Base-by-base conservation (phyloP, 768 basidiomycete genomes). In the Lactifluus subvellereus region DNA sequence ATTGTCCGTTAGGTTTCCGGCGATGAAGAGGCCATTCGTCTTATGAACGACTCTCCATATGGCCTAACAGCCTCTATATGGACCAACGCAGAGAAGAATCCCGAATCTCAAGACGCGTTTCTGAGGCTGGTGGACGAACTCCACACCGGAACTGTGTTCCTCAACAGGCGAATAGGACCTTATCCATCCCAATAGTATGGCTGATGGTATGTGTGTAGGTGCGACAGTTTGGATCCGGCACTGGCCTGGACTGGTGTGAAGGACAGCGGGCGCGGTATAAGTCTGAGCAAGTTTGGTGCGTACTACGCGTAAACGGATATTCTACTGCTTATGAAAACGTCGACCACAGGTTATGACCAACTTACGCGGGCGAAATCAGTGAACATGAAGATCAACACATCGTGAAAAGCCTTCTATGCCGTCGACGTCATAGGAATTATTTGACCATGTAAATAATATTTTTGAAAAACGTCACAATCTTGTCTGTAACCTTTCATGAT, bases 11-110 rank as follows among this genome's bases (percentile, higher is more conserved):
- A 90, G 89, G 89, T 93, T 22, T 77, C 81, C 9, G 85, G 85
- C 0, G 97, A 98, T 72, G 89, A 87, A 50, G 93, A 96, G 72
- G 97, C 97, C 1, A 76, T 98, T 60, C 72, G 74, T 18, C 82
- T 98, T 37, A 99, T 99, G 91, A 98, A 99, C 73, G 94, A 98
- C 73, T 97, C 95, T 16, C 84, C 84, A 0, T 98, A 95, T 71
- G 97, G 97, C 14, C 80, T 99, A 22, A 99, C 96, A 1, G 93
- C 92, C 4, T 94, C 93, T 18, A 73, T 99, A 37, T 99, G 96
- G 97, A 98, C 97, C 1, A 82, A 91, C 68, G 82, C 79, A 0
- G 79, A 81, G 33, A 75, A 74, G 3, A 81, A 85, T 61, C 73
- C 79, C 0, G 81, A 81, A n/a, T 91, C 89, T 0, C 81, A 89